Conservation (phyloP, 176 grass and related monocot genomes). For the Musa beccarii region DNA sequence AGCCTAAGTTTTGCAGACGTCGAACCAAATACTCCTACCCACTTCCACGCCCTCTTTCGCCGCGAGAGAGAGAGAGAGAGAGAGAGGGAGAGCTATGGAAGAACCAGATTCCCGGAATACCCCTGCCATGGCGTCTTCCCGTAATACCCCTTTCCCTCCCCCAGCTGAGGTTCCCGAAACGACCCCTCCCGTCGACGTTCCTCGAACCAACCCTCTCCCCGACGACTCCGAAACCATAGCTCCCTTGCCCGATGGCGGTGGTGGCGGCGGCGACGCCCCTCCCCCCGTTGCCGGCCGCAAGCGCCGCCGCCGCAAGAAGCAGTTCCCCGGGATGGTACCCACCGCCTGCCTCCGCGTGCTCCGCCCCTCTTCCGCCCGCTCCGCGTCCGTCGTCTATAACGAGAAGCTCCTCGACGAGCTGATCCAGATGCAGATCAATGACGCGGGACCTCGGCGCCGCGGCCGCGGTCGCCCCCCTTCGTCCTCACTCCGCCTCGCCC, state of each 20-base stretch:
- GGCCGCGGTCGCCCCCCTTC: constrained; percentile 65
- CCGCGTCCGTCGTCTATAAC: constrained; percentile 19
- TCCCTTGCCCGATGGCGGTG: too few species aligned
- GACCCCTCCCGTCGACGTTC: constrained; percentile 32
- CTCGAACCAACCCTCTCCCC: constrained; percentile 7
- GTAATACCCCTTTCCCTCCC: neutral
- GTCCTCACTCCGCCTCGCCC: constrained; percentile 73
- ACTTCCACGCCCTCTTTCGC: neutral
- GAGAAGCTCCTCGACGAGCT: constrained; percentile 31
- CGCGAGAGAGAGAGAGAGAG: neutral
- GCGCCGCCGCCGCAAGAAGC: constrained; percentile 93
- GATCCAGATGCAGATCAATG: constrained; percentile 23
- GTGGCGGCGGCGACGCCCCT: neutral
- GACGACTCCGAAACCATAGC: constrained; percentile 13
- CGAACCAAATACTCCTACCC: neutral
- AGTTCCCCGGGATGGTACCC: constrained; percentile 88
- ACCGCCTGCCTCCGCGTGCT: constrained; percentile 54
- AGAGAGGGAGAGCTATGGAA: neutral
- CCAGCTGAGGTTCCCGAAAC: constrained; percentile 27
- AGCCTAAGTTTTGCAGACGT: neutral
- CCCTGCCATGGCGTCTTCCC: neutral
- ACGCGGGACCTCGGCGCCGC: constrained; percentile 18
- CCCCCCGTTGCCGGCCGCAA: constrained; percentile 12
- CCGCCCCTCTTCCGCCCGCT: constrained; percentile 25
- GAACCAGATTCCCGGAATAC: neutral